These are phyloP conservation scores for Elaphomyces granulatus DNA, from an alignment of 495 filamentous ascomycete genomes.

Conservation along the genomic window DNA sequence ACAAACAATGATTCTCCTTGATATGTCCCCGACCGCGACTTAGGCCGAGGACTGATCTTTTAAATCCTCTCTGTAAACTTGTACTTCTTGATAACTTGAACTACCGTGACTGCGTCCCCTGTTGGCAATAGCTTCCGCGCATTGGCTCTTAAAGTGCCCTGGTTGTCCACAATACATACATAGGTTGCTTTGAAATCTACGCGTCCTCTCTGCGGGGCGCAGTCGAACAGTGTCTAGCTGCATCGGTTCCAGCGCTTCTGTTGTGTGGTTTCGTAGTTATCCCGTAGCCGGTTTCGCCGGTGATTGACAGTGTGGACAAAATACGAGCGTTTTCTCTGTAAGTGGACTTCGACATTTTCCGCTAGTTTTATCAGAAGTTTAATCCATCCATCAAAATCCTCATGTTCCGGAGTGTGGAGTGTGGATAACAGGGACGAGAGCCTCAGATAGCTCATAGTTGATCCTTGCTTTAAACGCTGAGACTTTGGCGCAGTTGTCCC, in stretches of 20 bases:
- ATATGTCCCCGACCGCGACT: neutral
- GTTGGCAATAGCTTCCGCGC: neutral
- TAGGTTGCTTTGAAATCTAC: neutral
- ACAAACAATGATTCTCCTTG: neutral
- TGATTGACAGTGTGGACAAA: no score
- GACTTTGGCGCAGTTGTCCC: neutral
- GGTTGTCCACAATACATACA: neutral
- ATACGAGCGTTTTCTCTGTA: no score
- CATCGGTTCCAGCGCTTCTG: neutral
- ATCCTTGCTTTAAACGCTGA: neutral
- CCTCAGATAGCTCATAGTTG: neutral
- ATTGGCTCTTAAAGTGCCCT: neutral
- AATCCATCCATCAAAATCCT: neutral
- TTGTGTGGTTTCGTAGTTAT: neutral
- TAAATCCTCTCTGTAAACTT: neutral
- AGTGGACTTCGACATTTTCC: neutral
- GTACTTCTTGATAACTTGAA: neutral
- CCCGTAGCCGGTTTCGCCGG: no score
- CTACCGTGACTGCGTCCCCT: neutral
- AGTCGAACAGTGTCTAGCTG: neutral
- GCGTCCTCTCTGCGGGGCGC: neutral
- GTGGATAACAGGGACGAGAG: neutral
- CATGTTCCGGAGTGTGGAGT: neutral
- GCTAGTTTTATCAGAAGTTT: neutral
- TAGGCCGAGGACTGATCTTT: neutral